These are phyloP conservation scores for Pichia sp. DNA, from an alignment of 1,139 yeast genomes.

Conservation along the genomic window DNA sequence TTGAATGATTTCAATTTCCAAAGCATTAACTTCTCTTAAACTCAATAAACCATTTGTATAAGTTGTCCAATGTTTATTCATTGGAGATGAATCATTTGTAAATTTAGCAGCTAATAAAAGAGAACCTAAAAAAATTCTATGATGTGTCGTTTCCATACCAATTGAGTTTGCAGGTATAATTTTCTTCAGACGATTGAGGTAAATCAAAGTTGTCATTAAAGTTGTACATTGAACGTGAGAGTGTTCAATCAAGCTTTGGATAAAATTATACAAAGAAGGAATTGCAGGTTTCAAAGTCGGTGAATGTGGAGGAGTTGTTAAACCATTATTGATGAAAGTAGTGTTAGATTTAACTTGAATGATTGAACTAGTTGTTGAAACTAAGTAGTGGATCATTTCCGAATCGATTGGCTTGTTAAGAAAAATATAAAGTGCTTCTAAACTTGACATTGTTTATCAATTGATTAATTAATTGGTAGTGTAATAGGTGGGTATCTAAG, in stretches of 20 bases:
- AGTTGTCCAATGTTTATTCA: slow-evolving; percentile 92
- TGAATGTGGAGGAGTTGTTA: slow-evolving; percentile 42
- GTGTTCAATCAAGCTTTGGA: slow-evolving; percentile 60
- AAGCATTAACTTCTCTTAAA: slow-evolving; percentile 76
- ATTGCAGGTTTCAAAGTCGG: slow-evolving; percentile 24
- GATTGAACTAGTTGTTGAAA: slow-evolving; percentile 71
- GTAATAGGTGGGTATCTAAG: background rate
- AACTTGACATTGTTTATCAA: slow-evolving; percentile 42
- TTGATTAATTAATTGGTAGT: too few relatives aligned
- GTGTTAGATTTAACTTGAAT: slow-evolving; percentile 33
- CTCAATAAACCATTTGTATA: slow-evolving; percentile 80
- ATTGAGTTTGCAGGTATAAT: slow-evolving; percentile 81
- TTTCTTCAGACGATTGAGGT: slow-evolving; percentile 66
- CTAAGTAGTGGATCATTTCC: slow-evolving; percentile 78
- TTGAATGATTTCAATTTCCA: slow-evolving; percentile 79
- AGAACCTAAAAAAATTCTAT: slow-evolving; percentile 83
- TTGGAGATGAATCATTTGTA: slow-evolving; percentile 87
- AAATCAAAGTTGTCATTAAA: slow-evolving; percentile 83
- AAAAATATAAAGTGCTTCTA: slow-evolving; percentile 64
- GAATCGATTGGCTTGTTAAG: slow-evolving; percentile 68
- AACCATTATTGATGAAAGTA: slow-evolving; percentile 15
- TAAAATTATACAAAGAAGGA: slow-evolving; percentile 53
- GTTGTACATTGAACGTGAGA: slow-evolving; percentile 95
- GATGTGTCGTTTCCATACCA: slow-evolving; percentile 92
- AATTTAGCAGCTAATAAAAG: slow-evolving; percentile 84